Conservation (phyloP, 2,329 filamentous ascomycete species). For the Teratosphaeriaceae sp. region DNA sequence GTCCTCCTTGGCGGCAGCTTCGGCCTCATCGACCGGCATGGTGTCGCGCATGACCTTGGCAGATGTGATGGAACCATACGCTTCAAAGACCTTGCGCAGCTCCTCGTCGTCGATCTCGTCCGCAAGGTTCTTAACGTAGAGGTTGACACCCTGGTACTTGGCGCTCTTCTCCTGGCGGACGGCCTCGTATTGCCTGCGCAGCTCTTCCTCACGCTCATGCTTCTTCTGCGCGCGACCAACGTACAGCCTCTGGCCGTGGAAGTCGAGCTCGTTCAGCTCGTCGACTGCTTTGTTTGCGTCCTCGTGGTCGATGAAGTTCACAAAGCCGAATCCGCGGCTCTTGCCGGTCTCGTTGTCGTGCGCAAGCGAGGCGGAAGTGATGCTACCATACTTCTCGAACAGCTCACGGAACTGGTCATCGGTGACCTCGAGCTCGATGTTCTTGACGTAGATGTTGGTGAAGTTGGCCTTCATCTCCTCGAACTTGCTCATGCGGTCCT, state of each 20-base stretch:
- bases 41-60: conserved; percentile 98
- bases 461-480: conserved; percentile 99
- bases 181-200: conserved; percentile 97
- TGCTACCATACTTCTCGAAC: conserved; percentile 87
- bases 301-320: conserved; percentile 92
- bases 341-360: conserved; percentile 96
- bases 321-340: conserved; percentile 88
- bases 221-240: conserved; percentile 99
- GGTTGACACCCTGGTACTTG: conserved; percentile 99
- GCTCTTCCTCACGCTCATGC: conserved; percentile 98
- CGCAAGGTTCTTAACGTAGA: conserved; percentile 98
- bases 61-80: conserved; percentile 92
- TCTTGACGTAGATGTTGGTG: conserved; percentile 99
- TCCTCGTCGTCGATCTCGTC: conserved; percentile 98
- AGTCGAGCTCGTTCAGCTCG: conserved; percentile 83
- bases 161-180: conserved; percentile 95
- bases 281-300: conserved; percentile 80
- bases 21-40: conserved; percentile 43
- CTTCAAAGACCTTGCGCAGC: conserved; percentile 84
- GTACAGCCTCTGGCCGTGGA: conserved; percentile 92
- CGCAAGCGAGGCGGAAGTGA: conserved; percentile 87
- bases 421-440: conserved; percentile 74
- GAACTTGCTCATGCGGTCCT: conserved; percentile 99
- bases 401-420: conserved; percentile 93
- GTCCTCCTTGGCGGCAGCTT: conserved; percentile 32